Evolutionary conservation across 192 early-diverging fungal species (phyloP), one percentile per base, ranked within the genome.

Genomic region (Mortierella alpina): DNA sequence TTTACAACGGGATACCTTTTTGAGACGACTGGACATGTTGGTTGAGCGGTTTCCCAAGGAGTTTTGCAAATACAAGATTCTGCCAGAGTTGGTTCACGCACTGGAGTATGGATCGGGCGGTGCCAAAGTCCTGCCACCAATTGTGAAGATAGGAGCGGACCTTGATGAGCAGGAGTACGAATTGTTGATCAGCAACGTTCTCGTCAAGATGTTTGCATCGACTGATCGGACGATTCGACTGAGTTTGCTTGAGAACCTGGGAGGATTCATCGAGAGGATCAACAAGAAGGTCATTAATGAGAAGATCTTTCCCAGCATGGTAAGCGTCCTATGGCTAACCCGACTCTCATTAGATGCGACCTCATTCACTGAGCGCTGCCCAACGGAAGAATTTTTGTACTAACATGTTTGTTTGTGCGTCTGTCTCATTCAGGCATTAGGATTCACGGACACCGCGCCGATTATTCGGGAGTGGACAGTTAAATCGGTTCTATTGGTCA

Each of bases 401-500:
- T 14, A 14, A 51, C 7, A 22, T 59, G 49, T 54, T 59, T 10
- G 8, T 52, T 39, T 20, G 3, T 50, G 7, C 47, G 50, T 54
- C 11, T 22, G 41, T 53, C 10, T 18, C 55, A 39, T 40, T 18
- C 52, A 93, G 92, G 91, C 91, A 14, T 87, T 91, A 5, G 97
- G 97, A 42, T 99, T 98, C 71, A 83, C 88, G 7, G 97, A 99
- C 70, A 91, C 92, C 2, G 92, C 94, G 18, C 92, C 94, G 15
- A 88, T 97, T 51, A 95, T 99, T 46, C 92, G 98, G 42, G 98
- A 99, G 82, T 91, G 90, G 61, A 96, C 95, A 1, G 88, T 96
- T 72, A 98, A 98, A 82, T 91, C 92, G 11, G 88, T 96, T 11
- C 74, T 97, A 47, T 59, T 92, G 0, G 73, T 97, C 3, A 92